These are phyloP conservation scores for Silene uniflora DNA, from an alignment of 148 eudicot species.

Conservation along the genomic window DNA sequence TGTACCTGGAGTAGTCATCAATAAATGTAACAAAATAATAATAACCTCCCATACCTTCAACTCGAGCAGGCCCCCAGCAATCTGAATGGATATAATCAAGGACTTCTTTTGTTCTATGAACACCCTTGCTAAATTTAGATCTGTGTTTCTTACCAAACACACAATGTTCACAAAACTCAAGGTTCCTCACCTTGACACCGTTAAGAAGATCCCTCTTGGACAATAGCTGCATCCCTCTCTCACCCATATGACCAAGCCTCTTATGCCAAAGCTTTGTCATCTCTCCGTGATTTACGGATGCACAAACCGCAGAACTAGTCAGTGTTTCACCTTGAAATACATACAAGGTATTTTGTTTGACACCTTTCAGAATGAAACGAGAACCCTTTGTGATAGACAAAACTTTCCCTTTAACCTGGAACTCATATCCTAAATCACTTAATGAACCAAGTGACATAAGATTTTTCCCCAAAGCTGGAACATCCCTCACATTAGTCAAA, in stretches of 20 bases:
- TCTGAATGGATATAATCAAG: neutral
- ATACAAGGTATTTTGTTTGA: too few relatives aligned
- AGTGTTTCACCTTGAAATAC: too few relatives aligned
- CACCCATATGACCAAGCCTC: neutral
- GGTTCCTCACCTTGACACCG: neutral
- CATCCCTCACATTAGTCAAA: too few relatives aligned
- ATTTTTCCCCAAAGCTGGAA: too few relatives aligned
- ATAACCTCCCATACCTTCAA: neutral
- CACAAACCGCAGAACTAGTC: neutral
- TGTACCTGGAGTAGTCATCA: constrained; percentile 4
- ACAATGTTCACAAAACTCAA: neutral
- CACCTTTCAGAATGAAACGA: too few relatives aligned
- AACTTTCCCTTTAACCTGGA: too few relatives aligned
- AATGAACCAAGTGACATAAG: too few relatives aligned
- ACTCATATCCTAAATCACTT: too few relatives aligned
- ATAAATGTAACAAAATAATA: neutral
- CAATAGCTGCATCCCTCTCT: neutral
- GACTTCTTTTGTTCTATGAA: neutral
- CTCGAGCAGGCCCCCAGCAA: neutral
- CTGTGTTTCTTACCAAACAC: constrained; percentile 6
- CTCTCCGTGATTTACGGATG: neutral
- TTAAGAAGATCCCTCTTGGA: neutral
- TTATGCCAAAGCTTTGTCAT: neutral
- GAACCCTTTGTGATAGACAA: too few relatives aligned
- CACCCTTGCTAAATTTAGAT: neutral